Evolutionary conservation across 2,329 filamentous ascomycete species (phyloP).

Genomic region (Fusarium chaquense): DNA sequence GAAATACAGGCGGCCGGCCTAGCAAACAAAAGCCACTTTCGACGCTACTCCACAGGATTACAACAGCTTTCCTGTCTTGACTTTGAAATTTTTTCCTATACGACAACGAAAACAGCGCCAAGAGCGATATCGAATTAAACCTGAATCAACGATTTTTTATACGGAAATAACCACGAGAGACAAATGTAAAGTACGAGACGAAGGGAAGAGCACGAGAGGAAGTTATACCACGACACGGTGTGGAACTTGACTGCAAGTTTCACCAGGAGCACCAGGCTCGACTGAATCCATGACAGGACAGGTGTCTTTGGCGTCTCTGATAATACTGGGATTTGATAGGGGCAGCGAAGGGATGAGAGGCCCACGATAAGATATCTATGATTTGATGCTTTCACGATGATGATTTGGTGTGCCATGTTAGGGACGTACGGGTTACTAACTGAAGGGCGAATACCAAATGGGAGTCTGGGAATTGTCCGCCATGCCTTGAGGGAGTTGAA

Average conservation of each 20-base stretch:
- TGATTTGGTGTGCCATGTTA: background rate
- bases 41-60: conserved; percentile 1
- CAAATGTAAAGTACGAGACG: background rate
- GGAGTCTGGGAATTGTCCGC: background rate
- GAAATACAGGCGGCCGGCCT: background rate
- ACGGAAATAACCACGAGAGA: background rate
- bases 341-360: background rate
- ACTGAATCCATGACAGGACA: background rate
- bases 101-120: background rate
- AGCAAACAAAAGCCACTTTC: background rate
- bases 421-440: background rate
- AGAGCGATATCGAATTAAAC: background rate
- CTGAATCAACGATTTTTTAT: background rate
- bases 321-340: background rate
- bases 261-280: background rate
- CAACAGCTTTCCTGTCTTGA: background rate
- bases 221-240: background rate
- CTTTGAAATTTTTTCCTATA: conserved; percentile 31
- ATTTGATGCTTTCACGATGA: conserved; percentile 33
- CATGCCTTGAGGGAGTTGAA: too few relatives aligned
- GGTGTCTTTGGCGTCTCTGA: conserved; percentile 1
- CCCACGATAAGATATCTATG: conserved; percentile 12
- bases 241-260: background rate
- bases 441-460: background rate
- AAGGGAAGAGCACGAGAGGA: background rate